Percentiles rank a stretch among this genome's conserved stretches.
Conservation (phyloP, 805 yeast species). For the Starmerella vaccinii region DNA sequence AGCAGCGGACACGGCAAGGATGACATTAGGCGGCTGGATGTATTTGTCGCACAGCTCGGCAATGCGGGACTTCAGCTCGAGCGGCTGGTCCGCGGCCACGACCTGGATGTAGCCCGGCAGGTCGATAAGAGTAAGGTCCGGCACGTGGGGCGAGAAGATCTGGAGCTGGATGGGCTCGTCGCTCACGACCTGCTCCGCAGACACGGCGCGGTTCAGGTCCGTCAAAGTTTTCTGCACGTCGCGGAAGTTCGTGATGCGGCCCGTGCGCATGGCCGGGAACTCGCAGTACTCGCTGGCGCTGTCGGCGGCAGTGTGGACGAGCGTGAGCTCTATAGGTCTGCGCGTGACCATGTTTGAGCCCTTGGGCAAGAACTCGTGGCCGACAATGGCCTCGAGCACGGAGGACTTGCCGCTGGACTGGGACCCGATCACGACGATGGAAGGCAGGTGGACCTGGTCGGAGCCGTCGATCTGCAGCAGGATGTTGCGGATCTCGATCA, state of each 20-base stretch:
- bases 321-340: slow-evolving; percentile 89
- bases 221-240: slow-evolving; percentile 79
- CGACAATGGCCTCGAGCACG: slow-evolving; percentile 89
- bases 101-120: slow-evolving; percentile 96
- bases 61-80: slow-evolving; percentile 67
- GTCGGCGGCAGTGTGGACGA: slow-evolving; percentile 67
- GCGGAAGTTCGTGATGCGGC: slow-evolving; percentile 71
- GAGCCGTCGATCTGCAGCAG: slow-evolving; percentile 64
- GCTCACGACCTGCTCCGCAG: slow-evolving; percentile 73
- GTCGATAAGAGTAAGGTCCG: slow-evolving; percentile 89
- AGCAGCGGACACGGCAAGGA: slow-evolving; percentile 92
- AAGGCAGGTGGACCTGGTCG: slow-evolving; percentile 73
- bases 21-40: slow-evolving; percentile 83
- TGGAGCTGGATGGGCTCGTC: slow-evolving; percentile 90
- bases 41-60: slow-evolving; percentile 73
- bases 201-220: slow-evolving; percentile 88
- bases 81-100: slow-evolving; percentile 94
- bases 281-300: slow-evolving; percentile 80
- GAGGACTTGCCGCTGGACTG: slow-evolving; percentile 97
- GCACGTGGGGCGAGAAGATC: slow-evolving; percentile 78
- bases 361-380: slow-evolving; percentile 95
- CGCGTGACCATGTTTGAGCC: slow-evolving; percentile 98
- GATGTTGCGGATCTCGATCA: slow-evolving; percentile 88
- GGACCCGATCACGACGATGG: slow-evolving; percentile 94
- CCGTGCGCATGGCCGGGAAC: slow-evolving; percentile 79